phyloP scores from a whole-genome alignment of 2,329 filamentous ascomycete genomes.

The Scleromitrula shiraiana region DNA sequence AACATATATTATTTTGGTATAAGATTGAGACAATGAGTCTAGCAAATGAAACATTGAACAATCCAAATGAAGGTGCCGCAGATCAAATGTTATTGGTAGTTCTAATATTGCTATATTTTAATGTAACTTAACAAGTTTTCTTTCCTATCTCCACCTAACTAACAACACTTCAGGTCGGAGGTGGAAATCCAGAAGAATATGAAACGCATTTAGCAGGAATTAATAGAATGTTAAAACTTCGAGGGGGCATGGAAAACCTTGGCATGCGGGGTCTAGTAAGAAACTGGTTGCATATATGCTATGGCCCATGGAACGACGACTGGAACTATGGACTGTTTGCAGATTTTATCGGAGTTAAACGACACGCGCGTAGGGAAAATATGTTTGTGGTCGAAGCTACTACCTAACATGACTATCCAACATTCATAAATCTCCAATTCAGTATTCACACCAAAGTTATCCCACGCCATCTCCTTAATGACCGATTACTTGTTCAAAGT shows the following conservation, averaged over 20 bases:
- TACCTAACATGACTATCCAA: too few relatives aligned
- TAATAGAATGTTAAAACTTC: constrained; percentile 18
- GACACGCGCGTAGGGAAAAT: background rate
- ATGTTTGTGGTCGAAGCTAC: too few relatives aligned
- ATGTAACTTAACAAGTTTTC: constrained; percentile 7
- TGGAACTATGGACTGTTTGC: constrained; percentile 10
- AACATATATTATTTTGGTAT: constrained; percentile 15
- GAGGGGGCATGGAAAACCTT: constrained; percentile 14
- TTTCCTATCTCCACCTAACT: background rate
- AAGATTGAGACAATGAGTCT: constrained; percentile 18
- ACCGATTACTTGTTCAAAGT: constrained; percentile 12
- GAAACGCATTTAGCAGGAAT: constrained; percentile 20
- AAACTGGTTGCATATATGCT: constrained; percentile 16
- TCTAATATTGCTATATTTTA: constrained; percentile 19
- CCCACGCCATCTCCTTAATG: too few relatives aligned
- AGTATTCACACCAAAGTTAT: too few relatives aligned
- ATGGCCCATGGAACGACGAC: constrained; percentile 18
- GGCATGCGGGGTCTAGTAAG: constrained; percentile 19
- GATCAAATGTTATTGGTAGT: constrained; percentile 21
- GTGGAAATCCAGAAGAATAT: constrained; percentile 16
- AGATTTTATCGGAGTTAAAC: constrained; percentile 1
- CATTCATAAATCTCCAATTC: too few relatives aligned
- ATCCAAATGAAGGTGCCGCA: constrained; percentile 9
- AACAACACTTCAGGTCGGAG: constrained; percentile 14
- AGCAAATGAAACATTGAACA: constrained; percentile 17